phyloP scores from a whole-genome alignment of 2,329 filamentous ascomycete genomes.

The Phaeosphaeria sp. region DNA sequence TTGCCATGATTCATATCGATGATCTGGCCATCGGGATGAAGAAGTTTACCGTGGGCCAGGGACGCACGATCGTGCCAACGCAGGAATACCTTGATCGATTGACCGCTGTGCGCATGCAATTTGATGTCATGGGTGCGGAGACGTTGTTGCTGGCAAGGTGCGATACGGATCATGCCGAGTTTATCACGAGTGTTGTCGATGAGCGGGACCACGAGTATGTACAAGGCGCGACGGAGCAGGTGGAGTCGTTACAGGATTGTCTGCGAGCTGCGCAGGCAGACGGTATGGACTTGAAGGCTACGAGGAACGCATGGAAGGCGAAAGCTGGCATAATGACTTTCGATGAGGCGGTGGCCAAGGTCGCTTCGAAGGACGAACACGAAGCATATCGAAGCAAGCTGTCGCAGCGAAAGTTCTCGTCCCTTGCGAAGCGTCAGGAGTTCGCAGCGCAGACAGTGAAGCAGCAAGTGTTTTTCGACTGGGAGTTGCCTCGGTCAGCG shows the following conservation, averaged over 20 bases:
- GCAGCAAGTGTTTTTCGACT: constrained; percentile 35
- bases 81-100: constrained; percentile 49
- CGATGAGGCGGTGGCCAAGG: constrained; percentile 44
- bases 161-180: constrained; percentile 49
- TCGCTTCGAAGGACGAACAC: constrained; percentile 35
- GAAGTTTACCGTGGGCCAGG: constrained; percentile 53
- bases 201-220: constrained; percentile 50
- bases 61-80: constrained; percentile 51
- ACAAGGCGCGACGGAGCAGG: constrained; percentile 45
- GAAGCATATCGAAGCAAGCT: constrained; percentile 25
- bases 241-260: constrained; percentile 36
- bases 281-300: constrained; percentile 32
- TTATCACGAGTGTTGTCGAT: constrained; percentile 50
- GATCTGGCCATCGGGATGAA: constrained; percentile 54
- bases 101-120: constrained; percentile 48
- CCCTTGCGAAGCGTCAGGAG: constrained; percentile 9
- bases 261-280: constrained; percentile 27
- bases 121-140: constrained; percentile 52
- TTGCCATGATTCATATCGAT: constrained; percentile 54
- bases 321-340: constrained; percentile 42
- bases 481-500: constrained; percentile 45
- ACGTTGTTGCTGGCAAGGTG: constrained; percentile 50
- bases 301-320: constrained; percentile 42
- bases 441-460: constrained; percentile 30
- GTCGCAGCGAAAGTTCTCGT: constrained; percentile 10